Percentiles rank a stretch among this genome's conserved stretches.
Evolutionary conservation across 169 alveolate species (phyloP).

Genomic region (Plasmodium yoelii): DNA sequence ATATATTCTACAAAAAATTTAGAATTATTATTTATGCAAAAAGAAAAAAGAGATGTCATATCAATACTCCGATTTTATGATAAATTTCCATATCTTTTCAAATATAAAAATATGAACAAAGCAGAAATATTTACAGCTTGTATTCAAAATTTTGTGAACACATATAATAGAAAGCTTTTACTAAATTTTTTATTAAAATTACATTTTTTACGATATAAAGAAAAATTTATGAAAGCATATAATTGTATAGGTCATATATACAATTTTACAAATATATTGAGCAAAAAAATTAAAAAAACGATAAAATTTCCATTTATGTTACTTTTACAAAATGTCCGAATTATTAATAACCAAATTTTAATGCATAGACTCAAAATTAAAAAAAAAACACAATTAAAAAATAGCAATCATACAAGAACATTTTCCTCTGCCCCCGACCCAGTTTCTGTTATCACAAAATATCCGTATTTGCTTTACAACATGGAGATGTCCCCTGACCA

Average conservation of each 20-base stretch:
- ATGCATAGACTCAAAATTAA: neutral
- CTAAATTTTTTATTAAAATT: slow-evolving; percentile 38
- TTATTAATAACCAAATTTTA: neutral
- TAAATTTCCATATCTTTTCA: slow-evolving; percentile 29
- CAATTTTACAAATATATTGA: slow-evolving; percentile 9
- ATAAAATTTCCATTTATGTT: slow-evolving; percentile 5
- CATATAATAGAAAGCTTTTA: slow-evolving; percentile 40
- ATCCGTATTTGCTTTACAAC: slow-evolving; percentile 41
- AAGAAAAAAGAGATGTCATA: slow-evolving; percentile 16
- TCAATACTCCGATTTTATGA: slow-evolving; percentile 23
- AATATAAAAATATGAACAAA: slow-evolving; percentile 30
- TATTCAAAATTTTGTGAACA: slow-evolving; percentile 13
- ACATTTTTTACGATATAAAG: slow-evolving; percentile 35
- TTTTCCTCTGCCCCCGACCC: slow-evolving; percentile 11
- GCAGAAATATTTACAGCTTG: slow-evolving; percentile 29
- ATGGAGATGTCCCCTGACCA: slow-evolving; percentile 52
- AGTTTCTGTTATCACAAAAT: slow-evolving; percentile 3
- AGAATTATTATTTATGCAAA: neutral
- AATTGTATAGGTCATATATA: slow-evolving; percentile 32
- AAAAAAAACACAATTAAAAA: slow-evolving; percentile 7
- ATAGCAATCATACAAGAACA: neutral
- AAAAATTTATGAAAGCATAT: slow-evolving; percentile 20
- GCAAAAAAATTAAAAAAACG: neutral
- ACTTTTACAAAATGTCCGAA: slow-evolving; percentile 19
- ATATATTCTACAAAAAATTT: slow-evolving; percentile 19